These are phyloP conservation scores for Pythium vanterpoolii DNA, from an alignment of 352 stramenopile genomes.

Conservation along the genomic window DNA sequence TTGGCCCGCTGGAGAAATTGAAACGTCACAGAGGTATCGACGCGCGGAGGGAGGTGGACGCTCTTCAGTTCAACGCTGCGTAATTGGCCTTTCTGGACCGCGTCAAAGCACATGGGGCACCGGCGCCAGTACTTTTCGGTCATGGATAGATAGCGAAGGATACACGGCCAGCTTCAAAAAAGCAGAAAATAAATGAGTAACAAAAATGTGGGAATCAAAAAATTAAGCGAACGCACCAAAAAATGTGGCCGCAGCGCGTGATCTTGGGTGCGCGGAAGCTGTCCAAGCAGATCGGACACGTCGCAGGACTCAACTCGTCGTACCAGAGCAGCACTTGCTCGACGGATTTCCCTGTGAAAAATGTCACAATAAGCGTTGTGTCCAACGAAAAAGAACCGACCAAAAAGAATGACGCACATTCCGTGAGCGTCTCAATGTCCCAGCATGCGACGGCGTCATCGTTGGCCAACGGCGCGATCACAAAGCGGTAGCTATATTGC, in stretches of 20 bases:
- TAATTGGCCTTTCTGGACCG: slow-evolving; percentile 77
- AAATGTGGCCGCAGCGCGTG: slow-evolving; percentile 84
- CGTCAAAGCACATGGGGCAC: slow-evolving; percentile 87
- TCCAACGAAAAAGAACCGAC: background rate
- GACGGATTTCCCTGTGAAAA: slow-evolving; percentile 66
- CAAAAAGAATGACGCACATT: slow-evolving; percentile 48
- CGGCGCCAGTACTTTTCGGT: slow-evolving; percentile 87
- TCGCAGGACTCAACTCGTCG: slow-evolving; percentile 36
- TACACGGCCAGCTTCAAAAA: slow-evolving; percentile 80
- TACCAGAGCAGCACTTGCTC: slow-evolving; percentile 82
- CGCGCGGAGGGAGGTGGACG: slow-evolving; percentile 50
- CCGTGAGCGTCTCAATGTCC: slow-evolving; percentile 74
- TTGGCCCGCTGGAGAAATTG: slow-evolving; percentile 73
- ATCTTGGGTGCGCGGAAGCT: slow-evolving; percentile 78
- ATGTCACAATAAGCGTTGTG: background rate
- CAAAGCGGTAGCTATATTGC: slow-evolving; percentile 67
- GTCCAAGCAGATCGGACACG: slow-evolving; percentile 82
- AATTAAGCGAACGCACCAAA: slow-evolving; percentile 43
- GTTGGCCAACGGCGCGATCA: slow-evolving; percentile 55
- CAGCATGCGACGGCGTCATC: slow-evolving; percentile 47
- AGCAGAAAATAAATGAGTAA: background rate
- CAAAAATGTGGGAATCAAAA: background rate
- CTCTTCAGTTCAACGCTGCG: slow-evolving; percentile 67
- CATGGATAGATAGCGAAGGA: slow-evolving; percentile 78
- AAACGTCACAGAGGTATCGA: slow-evolving; percentile 56